Percentiles rank a stretch among this genome's conserved stretches.
Conservation (phyloP, 2,329 filamentous ascomycete genomes). For the Tricladium varicosporioides region DNA sequence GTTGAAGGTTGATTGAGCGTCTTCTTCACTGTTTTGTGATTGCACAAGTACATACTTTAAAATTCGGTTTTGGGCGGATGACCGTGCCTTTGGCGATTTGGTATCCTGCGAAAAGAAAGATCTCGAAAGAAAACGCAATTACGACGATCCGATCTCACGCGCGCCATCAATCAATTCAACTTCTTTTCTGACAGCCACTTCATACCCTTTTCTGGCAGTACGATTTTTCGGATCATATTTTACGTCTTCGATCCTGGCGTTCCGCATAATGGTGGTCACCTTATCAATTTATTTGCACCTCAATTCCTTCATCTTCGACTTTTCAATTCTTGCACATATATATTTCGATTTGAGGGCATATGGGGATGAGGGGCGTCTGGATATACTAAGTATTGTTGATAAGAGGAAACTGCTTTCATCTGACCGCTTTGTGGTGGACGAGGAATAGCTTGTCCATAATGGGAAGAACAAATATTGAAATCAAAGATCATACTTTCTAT, state of each 20-base stretch:
- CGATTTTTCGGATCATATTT: background rate
- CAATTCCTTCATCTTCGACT: background rate
- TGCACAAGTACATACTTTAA: slow-evolving; percentile 13
- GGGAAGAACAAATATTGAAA: background rate
- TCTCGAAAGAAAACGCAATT: background rate
- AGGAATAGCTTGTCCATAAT: background rate
- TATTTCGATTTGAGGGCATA: background rate
- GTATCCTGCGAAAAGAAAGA: background rate
- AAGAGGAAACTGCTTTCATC: background rate
- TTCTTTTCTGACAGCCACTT: background rate
- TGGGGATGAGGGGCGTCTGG: background rate
- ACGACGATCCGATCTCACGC: background rate
- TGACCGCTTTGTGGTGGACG: no score
- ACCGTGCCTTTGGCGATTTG: background rate
- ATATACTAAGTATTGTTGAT: background rate
- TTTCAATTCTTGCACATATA: background rate
- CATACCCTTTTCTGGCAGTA: background rate
- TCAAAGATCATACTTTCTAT: no score
- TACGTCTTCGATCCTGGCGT: slow-evolving; percentile 9
- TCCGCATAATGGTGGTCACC: slow-evolving; percentile 9
- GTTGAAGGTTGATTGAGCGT: slow-evolving; percentile 13
- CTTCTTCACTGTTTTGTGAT: background rate
- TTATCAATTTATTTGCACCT: background rate
- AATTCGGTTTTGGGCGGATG: background rate
- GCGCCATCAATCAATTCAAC: background rate